phyloP scores from a whole-genome alignment of 1,139 yeast genomes.

The Pneumocystis canis region DNA sequence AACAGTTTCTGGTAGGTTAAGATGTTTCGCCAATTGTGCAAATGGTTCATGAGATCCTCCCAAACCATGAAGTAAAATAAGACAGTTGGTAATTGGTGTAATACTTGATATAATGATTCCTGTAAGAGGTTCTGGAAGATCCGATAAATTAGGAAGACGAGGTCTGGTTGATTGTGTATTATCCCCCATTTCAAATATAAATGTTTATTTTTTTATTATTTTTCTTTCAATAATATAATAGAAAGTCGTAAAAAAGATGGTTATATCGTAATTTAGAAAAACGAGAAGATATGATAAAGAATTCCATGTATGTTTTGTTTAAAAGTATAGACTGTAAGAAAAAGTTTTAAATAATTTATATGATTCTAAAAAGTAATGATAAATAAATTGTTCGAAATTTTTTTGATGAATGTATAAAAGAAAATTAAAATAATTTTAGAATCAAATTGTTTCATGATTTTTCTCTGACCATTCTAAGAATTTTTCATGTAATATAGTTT shows the following conservation, averaged over 20 bases:
- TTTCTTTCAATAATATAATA: no score
- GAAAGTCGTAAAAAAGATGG: no score
- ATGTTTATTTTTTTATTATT: no score
- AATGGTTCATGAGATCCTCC: background rate
- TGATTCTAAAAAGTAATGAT: background rate
- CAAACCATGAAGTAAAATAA: background rate
- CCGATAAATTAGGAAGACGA: background rate
- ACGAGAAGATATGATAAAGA: background rate
- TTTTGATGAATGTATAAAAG: no score
- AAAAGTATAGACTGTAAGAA: background rate
- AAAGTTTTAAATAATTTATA: background rate
- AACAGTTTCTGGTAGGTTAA: background rate
- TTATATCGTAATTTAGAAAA: no score
- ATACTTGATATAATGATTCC: background rate
- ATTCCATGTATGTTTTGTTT: background rate
- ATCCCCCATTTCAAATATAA: background rate
- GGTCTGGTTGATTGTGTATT: background rate
- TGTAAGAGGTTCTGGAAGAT: background rate
- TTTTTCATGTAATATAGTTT: constrained; percentile 66
- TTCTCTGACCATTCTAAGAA: constrained; percentile 24
- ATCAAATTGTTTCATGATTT: background rate
- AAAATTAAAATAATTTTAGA: background rate
- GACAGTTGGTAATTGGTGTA: background rate
- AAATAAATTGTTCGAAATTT: background rate
- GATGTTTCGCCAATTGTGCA: background rate